Evolutionary conservation across 495 filamentous ascomycete species (phyloP).

Genomic region (Talaromyces nanjingensis): DNA sequence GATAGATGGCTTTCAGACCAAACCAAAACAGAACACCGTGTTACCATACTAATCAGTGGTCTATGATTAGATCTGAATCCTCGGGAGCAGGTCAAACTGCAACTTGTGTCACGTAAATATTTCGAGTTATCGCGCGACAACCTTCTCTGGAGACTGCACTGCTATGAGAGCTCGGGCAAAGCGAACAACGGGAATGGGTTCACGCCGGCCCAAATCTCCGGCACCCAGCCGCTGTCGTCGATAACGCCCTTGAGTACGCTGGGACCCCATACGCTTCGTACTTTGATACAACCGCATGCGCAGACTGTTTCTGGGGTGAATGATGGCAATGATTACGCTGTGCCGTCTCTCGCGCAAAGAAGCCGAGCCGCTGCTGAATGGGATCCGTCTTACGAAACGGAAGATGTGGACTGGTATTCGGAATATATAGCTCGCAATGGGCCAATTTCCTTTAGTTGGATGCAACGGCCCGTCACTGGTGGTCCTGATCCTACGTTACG

Average conservation of each 20-base stretch:
- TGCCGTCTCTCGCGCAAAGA: slow-evolving; percentile 28
- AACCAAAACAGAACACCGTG: not conserved
- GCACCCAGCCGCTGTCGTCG: slow-evolving; percentile 21
- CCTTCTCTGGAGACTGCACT: slow-evolving; percentile 66
- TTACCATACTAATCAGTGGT: slow-evolving; percentile 1
- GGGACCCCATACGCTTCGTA: slow-evolving; percentile 28
- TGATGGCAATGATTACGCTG: slow-evolving; percentile 11
- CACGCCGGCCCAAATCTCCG: slow-evolving; percentile 34
- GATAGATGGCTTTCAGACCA: not conserved
- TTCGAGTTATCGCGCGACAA: slow-evolving; percentile 67
- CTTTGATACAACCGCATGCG: slow-evolving; percentile 30
- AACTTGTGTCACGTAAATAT: slow-evolving; percentile 62
- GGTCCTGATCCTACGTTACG: slow-evolving; percentile 39
- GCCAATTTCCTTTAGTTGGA: slow-evolving; percentile 66
- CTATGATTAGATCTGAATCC: slow-evolving; percentile 56
- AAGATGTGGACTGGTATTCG: slow-evolving; percentile 68
- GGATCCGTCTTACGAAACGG: slow-evolving; percentile 66
- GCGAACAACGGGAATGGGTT: slow-evolving; percentile 21
- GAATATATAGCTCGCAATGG: slow-evolving; percentile 83
- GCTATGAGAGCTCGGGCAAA: slow-evolving; percentile 59
- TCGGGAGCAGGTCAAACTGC: slow-evolving; percentile 60
- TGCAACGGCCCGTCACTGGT: slow-evolving; percentile 49
- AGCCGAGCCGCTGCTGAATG: slow-evolving; percentile 62
- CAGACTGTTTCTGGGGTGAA: slow-evolving; percentile 8
- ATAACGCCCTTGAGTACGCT: slow-evolving; percentile 26